Evolutionary conservation across 225 moss, liverwort and hornwort species (phyloP).

Genomic region (Straminergon stramineum): DNA sequence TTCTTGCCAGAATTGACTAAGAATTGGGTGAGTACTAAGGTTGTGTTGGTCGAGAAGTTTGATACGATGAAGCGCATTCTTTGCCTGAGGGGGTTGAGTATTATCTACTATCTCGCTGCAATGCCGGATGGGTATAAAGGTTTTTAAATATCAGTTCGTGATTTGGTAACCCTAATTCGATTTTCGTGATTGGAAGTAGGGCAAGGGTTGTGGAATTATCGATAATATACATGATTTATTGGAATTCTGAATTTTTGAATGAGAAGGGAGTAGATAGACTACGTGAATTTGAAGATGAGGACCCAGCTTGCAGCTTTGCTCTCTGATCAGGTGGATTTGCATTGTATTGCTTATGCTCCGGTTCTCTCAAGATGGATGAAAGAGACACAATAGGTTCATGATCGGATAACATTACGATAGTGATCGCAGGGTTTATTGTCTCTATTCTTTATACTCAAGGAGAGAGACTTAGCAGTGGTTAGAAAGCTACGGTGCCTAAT

Average conservation of each 20-base stretch:
- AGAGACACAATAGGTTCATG: not conserved
- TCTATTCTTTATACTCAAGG: not conserved
- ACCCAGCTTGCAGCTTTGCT: not conserved
- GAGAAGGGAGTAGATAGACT: not conserved
- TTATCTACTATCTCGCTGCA: not conserved
- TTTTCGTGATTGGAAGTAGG: not conserved
- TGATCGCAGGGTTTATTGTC: not conserved
- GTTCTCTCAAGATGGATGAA: not conserved
- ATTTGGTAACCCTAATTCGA: slow-evolving; percentile 17
- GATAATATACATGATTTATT: not conserved
- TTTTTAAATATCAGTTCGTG: not conserved
- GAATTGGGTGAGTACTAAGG: not conserved
- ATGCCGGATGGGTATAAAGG: not conserved
- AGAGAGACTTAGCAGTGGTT: not conserved
- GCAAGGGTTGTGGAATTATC: not conserved
- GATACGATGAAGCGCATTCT: not conserved
- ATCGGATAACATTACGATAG: not conserved
- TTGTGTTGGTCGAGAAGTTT: not conserved
- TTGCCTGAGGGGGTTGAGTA: not conserved
- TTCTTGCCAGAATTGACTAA: not conserved
- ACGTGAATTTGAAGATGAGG: not conserved
- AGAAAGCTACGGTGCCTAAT: not conserved
- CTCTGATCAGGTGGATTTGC: not conserved
- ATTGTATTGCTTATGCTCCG: not conserved
- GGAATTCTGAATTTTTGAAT: not conserved